Percentiles rank a stretch among this genome's conserved stretches.
These are phyloP conservation scores for Trichoderma arundinaceum DNA, from an alignment of 2,329 filamentous ascomycete genomes.

Conservation along the genomic window DNA sequence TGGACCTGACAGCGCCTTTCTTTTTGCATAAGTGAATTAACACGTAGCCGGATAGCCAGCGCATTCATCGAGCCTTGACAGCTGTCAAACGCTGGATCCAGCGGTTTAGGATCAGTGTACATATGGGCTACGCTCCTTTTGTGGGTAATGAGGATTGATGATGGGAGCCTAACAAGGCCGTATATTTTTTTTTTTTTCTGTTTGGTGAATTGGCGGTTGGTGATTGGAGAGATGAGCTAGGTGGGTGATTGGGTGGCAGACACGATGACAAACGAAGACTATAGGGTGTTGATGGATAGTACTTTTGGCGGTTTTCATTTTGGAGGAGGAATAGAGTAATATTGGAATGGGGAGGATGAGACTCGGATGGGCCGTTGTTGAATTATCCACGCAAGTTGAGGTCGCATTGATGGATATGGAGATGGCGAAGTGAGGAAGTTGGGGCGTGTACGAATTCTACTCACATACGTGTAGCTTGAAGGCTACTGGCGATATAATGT, in stretches of 20 bases:
- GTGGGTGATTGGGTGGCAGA: neutral
- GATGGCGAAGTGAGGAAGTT: too few relatives aligned
- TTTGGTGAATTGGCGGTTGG: neutral
- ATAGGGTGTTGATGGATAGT: neutral
- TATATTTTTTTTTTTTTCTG: neutral
- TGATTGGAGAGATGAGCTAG: neutral
- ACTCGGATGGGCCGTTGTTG: too few relatives aligned
- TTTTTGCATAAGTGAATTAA: slow-evolving; percentile 6
- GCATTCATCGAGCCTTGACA: neutral
- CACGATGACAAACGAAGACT: neutral
- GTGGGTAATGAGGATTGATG: neutral
- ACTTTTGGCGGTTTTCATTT: neutral
- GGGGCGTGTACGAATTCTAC: too few relatives aligned
- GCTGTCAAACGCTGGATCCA: neutral
- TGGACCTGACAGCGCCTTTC: slow-evolving; percentile 7
- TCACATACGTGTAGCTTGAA: too few relatives aligned
- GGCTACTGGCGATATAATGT: too few relatives aligned
- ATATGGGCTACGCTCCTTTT: neutral
- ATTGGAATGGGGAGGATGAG: too few relatives aligned
- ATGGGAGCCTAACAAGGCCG: neutral
- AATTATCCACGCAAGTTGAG: too few relatives aligned
- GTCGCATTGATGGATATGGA: too few relatives aligned
- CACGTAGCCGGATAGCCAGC: slow-evolving; percentile 17
- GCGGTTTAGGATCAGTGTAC: neutral
- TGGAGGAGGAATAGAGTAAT: too few relatives aligned